Evolutionary conservation across 2,329 filamentous ascomycete species (phyloP).

Genomic region (Aspergillus sp.): DNA sequence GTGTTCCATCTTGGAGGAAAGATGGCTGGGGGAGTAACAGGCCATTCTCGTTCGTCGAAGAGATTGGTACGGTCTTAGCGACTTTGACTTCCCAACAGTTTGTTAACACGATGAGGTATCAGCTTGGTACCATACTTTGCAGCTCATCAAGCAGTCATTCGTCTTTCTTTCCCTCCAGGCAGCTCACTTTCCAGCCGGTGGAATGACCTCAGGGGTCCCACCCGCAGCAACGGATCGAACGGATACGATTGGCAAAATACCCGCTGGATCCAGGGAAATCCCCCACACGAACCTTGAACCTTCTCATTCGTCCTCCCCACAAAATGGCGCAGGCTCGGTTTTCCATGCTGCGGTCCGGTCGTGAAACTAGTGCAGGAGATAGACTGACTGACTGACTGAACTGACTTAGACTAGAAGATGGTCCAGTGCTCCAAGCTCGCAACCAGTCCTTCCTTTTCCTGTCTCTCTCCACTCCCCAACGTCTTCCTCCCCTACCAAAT

Average conservation of each 20-base stretch:
- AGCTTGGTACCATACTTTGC: neutral
- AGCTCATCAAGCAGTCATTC: neutral
- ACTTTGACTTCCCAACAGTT: too few species aligned
- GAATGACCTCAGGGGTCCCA: slow-evolving; percentile 7
- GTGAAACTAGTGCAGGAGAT: neutral
- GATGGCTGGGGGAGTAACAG: neutral
- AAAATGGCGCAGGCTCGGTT: slow-evolving; percentile 22
- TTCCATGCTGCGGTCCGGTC: slow-evolving; percentile 4
- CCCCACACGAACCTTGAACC: slow-evolving; percentile 21
- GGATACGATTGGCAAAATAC: slow-evolving; percentile 17
- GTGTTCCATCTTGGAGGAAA: neutral
- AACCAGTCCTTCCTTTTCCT: neutral
- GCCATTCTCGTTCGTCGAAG: too few species aligned
- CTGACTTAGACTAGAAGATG: too few species aligned
- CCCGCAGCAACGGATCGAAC: slow-evolving; percentile 4
- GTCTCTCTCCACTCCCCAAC: neutral
- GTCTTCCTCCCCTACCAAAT: too few species aligned
- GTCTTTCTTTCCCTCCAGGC: neutral
- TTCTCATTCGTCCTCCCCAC: slow-evolving; percentile 21
- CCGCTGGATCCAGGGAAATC: slow-evolving; percentile 23
- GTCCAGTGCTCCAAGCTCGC: too few species aligned
- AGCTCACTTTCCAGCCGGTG: neutral
- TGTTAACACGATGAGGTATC: too few species aligned
- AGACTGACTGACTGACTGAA: neutral
- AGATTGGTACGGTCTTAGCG: too few species aligned